These are phyloP conservation scores for Pythium periplocum DNA, from an alignment of 352 stramenopile genomes.

Conservation along the genomic window DNA sequence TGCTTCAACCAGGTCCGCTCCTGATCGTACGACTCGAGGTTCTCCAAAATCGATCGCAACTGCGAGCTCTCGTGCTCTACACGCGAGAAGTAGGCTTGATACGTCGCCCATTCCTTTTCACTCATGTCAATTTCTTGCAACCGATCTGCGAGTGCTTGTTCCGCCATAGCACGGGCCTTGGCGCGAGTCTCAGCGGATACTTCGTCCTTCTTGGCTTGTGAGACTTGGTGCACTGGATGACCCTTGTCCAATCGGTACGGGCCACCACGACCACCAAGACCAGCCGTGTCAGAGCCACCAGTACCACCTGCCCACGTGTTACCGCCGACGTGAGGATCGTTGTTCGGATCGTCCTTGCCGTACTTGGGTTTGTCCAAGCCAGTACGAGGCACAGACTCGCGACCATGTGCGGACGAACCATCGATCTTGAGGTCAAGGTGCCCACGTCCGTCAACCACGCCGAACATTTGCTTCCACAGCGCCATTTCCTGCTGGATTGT, in stretches of 20 bases:
- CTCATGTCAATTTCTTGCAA: constrained; percentile 85
- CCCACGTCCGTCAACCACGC: constrained; percentile 14
- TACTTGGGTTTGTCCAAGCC: constrained; percentile 84
- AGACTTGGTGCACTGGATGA: constrained; percentile 93
- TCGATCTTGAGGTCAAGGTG: constrained; percentile 45
- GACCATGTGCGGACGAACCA: constrained; percentile 21
- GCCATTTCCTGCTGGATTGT: constrained; percentile 38
- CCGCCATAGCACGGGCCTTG: constrained; percentile 64
- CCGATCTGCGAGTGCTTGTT: constrained; percentile 59
- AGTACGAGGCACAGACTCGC: constrained; percentile 57
- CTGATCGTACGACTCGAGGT: constrained; percentile 77
- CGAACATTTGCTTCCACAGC: constrained; percentile 71
- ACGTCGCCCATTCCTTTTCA: constrained; percentile 73
- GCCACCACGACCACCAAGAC: constrained; percentile 91
- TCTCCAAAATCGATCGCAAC: constrained; percentile 72
- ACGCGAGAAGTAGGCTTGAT: constrained; percentile 63
- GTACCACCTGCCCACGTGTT: constrained; percentile 94
- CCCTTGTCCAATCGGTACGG: constrained; percentile 93
- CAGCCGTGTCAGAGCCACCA: constrained; percentile 90
- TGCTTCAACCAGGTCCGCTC: constrained; percentile 92
- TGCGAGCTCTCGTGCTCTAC: constrained; percentile 78
- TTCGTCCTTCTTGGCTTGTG: constrained; percentile 90
- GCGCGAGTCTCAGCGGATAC: constrained; percentile 81
- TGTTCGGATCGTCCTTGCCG: constrained; percentile 92
- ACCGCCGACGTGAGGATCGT: constrained; percentile 91